These are phyloP conservation scores for Strobilomyces echinocephalus DNA, from an alignment of 768 basidiomycete species.

Conservation along the genomic window DNA sequence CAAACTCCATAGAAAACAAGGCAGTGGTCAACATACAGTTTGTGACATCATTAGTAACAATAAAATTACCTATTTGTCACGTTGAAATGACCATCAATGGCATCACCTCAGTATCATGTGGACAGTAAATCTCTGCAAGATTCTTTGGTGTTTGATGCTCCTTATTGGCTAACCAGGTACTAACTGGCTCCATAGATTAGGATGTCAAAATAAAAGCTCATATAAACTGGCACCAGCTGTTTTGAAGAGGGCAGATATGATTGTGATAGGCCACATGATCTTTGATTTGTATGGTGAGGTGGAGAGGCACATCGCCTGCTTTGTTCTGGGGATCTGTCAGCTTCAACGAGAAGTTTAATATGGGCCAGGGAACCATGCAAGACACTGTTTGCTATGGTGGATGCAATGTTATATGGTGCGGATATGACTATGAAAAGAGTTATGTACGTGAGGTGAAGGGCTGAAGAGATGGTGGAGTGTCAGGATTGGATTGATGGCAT, in stretches of 20 bases:
- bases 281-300: slow-evolving; percentile 23
- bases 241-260: slow-evolving; percentile 22
- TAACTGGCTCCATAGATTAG: slow-evolving; percentile 2
- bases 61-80: too few species aligned
- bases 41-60: too few species aligned
- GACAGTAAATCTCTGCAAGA: slow-evolving; percentile 19
- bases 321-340: slow-evolving; percentile 23
- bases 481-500: slow-evolving; percentile 6
- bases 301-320: slow-evolving; percentile 25
- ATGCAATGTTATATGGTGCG: neutral
- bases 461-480: slow-evolving; percentile 11
- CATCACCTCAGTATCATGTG: slow-evolving; percentile 15
- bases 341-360: slow-evolving; percentile 20
- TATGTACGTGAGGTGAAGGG: slow-evolving; percentile 31
- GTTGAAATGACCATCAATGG: too few species aligned
- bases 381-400: slow-evolving; percentile 11
- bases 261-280: slow-evolving; percentile 12
- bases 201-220: neutral
- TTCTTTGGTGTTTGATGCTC: slow-evolving; percentile 25
- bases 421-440: neutral
- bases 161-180: slow-evolving; percentile 24
- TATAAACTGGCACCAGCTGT: slow-evolving; percentile 26
- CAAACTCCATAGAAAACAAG: neutral
- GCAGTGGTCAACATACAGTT: neutral
- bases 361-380: slow-evolving; percentile 12